Conservation (phyloP, 495 filamentous ascomycete genomes). For the Oidiodendron maius region DNA sequence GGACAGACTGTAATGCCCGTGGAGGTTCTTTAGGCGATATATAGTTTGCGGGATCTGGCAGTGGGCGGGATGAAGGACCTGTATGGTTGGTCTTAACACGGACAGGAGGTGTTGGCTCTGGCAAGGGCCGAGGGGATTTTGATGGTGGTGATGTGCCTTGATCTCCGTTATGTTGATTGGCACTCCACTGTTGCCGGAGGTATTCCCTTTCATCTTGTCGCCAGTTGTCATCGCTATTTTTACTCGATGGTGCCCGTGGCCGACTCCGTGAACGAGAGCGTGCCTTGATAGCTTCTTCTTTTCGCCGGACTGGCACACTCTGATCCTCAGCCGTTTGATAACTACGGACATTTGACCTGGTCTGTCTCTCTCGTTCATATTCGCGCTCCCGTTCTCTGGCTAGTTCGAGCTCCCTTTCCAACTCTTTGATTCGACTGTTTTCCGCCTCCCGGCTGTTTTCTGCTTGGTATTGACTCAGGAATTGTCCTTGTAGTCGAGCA, state of each 20-base stretch:
- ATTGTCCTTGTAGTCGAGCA: constrained; percentile 71
- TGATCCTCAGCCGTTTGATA: constrained; percentile 20
- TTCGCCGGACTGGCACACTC: constrained; percentile 19
- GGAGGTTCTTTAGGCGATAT: constrained; percentile 15
- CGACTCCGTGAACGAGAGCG: constrained; percentile 36
- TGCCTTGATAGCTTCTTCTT: constrained; percentile 29
- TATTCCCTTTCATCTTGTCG: constrained; percentile 69
- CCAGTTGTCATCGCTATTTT: constrained; percentile 53
- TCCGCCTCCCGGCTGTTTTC: constrained; percentile 31
- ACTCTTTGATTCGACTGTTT: constrained; percentile 60
- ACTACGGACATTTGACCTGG: constrained; percentile 26
- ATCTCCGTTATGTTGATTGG: constrained; percentile 36
- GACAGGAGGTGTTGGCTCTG: constrained; percentile 15
- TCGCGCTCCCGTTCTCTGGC: constrained; percentile 81
- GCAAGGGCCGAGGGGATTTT: constrained; percentile 28
- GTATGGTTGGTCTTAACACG: constrained; percentile 21
- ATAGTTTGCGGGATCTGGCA: constrained; percentile 45
- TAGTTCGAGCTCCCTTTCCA: constrained; percentile 79
- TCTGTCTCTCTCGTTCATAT: constrained; percentile 78
- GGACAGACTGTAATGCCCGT: constrained; percentile 20
- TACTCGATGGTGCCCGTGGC: constrained; percentile 29
- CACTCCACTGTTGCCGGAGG: constrained; percentile 63
- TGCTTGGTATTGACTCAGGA: constrained; percentile 78
- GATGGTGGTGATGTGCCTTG: constrained; percentile 34
- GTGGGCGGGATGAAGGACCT: constrained; percentile 34